Conservation (phyloP, 2,329 filamentous ascomycete species). For the Zymoseptoria brevis region DNA sequence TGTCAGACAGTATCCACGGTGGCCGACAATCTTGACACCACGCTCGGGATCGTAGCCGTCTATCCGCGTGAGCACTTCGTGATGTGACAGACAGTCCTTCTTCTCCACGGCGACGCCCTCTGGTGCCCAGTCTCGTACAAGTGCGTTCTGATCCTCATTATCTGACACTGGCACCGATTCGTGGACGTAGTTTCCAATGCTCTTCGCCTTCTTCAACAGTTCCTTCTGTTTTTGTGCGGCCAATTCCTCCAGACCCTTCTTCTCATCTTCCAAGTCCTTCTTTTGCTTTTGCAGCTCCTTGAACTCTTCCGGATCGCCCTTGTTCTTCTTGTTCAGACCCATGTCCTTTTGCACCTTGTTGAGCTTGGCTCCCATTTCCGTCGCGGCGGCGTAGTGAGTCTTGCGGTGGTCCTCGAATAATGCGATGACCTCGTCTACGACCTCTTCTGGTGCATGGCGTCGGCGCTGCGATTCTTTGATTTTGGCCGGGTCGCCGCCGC, state of each 20-base stretch:
- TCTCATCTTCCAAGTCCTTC: conserved; percentile 66
- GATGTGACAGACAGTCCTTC: conserved; percentile 75
- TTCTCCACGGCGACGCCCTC: conserved; percentile 67
- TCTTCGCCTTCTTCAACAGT: conserved; percentile 70
- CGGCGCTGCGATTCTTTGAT: conserved; percentile 86
- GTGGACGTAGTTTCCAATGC: conserved; percentile 87
- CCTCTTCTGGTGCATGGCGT: conserved; percentile 69
- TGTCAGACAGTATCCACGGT: conserved; percentile 86
- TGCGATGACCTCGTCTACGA: conserved; percentile 83
- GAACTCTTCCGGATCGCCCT: conserved; percentile 78
- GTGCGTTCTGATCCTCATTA: conserved; percentile 74
- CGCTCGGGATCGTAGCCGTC: conserved; percentile 91
- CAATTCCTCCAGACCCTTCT: conserved; percentile 67
- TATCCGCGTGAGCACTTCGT: conserved; percentile 81
- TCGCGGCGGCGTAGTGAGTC: conserved; percentile 51
- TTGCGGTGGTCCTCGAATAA: conserved; percentile 78
- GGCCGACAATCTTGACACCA: conserved; percentile 87
- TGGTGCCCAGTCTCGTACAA: conserved; percentile 72
- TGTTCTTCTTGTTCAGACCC: conserved; percentile 84
- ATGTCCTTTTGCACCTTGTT: conserved; percentile 88
- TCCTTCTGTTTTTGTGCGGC: conserved; percentile 67
- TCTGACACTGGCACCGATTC: conserved; percentile 74
- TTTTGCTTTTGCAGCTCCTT: conserved; percentile 73
- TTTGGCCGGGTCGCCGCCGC: conserved; percentile 82
- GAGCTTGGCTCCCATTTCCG: conserved; percentile 74